phyloP scores from a whole-genome alignment of 768 basidiomycete species.

The Suillus brevipes region DNA sequence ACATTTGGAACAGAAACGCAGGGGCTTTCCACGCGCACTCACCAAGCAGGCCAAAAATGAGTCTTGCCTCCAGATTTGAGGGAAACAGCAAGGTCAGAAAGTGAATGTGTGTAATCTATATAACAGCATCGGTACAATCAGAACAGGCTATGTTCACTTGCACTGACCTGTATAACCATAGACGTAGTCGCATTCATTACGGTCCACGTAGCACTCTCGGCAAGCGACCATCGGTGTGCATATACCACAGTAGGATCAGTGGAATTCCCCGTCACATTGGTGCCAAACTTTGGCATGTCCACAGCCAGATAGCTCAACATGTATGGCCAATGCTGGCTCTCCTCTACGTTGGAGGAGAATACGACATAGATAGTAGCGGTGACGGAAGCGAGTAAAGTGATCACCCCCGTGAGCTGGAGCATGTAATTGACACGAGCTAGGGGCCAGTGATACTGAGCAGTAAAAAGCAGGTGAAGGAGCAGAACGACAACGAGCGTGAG shows the following conservation, averaged over 20 bases:
- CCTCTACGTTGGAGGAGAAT: constrained; percentile 53
- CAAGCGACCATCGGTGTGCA: constrained; percentile 54
- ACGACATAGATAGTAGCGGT: constrained; percentile 79
- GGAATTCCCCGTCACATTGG: constrained; percentile 16
- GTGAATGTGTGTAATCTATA: constrained; percentile 93
- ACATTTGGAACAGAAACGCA: neutral
- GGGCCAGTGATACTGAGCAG: constrained; percentile 94
- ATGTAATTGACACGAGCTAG: constrained; percentile 91
- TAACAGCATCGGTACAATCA: neutral
- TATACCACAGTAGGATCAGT: constrained; percentile 28
- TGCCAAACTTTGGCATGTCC: constrained; percentile 47
- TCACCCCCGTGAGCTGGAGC: constrained; percentile 83
- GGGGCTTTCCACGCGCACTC: constrained; percentile 19
- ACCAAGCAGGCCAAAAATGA: constrained; percentile 87
- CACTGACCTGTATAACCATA: constrained; percentile 78
- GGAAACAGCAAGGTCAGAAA: constrained; percentile 95
- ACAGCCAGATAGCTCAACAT: constrained; percentile 93
- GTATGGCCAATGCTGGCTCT: constrained; percentile 87
- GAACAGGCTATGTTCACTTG: neutral
- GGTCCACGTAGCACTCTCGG: constrained; percentile 76
- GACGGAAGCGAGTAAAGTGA: constrained; percentile 74
- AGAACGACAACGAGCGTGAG: constrained; percentile 84
- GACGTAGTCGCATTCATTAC: constrained; percentile 86
- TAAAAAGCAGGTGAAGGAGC: constrained; percentile 90
- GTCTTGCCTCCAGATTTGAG: constrained; percentile 79